A percentile compares a stretch with the other conserved stretches of the same genome.
Evolutionary conservation across 73 alveolate species (phyloP).

Genomic region (Paramecium biaurelia): DNA sequence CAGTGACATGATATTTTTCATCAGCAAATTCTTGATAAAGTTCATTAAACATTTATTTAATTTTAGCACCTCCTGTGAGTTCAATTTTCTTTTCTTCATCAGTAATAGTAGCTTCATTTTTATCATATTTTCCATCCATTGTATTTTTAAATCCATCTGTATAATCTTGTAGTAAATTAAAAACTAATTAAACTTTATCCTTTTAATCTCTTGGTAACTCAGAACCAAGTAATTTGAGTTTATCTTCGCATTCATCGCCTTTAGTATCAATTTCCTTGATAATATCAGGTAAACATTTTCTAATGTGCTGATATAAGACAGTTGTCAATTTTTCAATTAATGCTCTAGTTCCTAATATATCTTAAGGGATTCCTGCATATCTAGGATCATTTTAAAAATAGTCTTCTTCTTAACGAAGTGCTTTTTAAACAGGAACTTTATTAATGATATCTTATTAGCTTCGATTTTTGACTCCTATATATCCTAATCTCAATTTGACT

Average conservation of each 20-base stretch:
- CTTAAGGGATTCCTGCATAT: conserved; percentile 81
- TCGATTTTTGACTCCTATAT: conserved; percentile 98
- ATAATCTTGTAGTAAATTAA: conserved; percentile 85
- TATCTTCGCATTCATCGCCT: conserved; percentile 51
- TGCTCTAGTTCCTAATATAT: conserved; percentile 81
- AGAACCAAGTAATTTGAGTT: conserved; percentile 48
- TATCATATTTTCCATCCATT: conserved; percentile 87
- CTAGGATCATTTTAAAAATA: conserved; percentile 84
- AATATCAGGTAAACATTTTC: conserved; percentile 80
- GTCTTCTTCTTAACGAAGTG: conserved; percentile 83
- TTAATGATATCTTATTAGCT: conserved; percentile 92
- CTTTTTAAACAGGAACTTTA: conserved; percentile 76
- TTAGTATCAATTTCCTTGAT: conserved; percentile 49
- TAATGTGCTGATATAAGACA: conserved; percentile 87
- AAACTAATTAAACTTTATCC: conserved; percentile 37
- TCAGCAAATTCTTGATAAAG: conserved; percentile 9
- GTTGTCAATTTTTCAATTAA: conserved; percentile 83
- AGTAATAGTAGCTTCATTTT: conserved; percentile 57
- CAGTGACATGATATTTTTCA: conserved; percentile 46
- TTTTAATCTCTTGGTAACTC: conserved; percentile 55
- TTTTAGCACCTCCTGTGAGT: conserved; percentile 74
- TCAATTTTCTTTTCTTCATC: conserved; percentile 59
- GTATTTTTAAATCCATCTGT: conserved; percentile 88
- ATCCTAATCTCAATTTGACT: conserved; percentile 97
- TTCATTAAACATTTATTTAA: conserved; percentile 40